Base-by-base conservation (phyloP, 306 rosid genomes). In the Malus sylvestris region DNA sequence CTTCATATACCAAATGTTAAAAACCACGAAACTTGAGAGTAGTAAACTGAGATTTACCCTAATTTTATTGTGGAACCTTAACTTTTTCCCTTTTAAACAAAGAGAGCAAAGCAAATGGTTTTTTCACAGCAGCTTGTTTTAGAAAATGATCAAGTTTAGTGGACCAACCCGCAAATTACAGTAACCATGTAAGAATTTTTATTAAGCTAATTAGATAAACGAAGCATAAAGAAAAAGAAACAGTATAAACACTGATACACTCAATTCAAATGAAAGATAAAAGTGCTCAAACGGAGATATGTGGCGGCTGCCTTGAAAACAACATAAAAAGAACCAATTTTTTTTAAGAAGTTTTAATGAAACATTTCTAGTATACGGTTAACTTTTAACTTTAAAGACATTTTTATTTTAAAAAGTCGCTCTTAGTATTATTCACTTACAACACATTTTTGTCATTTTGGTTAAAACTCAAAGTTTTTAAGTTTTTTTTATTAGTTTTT, bases 361-460 rank as follows among this genome's bases (percentile, higher is more conserved):
- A 30, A 0, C 1, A 30, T 0, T 30, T 30, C 1, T 30, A 30
- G 0, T 4, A 4, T 4, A 4, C 33, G 0, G 33, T 30, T 30
- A 0, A 30, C 0, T 30, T 30, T 30, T 30, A 30, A 30, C 4
- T 0, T 30, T 30, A 30, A 0, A 0, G 33, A 30, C 1, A 30
- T 30, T 30, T 30, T 30, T 30, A 30, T 1, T 30, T 0, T 30
- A 30, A 30, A 30, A 30, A 30, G 4, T 4, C 33, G 0, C 4
- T 30, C 0, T 0, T 30, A 0, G 5, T 30, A 30, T 0, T 30
- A 30, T 30, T 0, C 0, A 30, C 5, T 30, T 30, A 30, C 4
- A 30, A 30, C 33, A 30, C 5, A 0, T 30, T 30, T 30, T 30
- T 30, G 5, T 30, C 4, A 4, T 30, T 30, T 30, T 30, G 33